Evolutionary conservation across 2,329 filamentous ascomycete species (phyloP).

Genomic region (Raffaelea arxii): DNA sequence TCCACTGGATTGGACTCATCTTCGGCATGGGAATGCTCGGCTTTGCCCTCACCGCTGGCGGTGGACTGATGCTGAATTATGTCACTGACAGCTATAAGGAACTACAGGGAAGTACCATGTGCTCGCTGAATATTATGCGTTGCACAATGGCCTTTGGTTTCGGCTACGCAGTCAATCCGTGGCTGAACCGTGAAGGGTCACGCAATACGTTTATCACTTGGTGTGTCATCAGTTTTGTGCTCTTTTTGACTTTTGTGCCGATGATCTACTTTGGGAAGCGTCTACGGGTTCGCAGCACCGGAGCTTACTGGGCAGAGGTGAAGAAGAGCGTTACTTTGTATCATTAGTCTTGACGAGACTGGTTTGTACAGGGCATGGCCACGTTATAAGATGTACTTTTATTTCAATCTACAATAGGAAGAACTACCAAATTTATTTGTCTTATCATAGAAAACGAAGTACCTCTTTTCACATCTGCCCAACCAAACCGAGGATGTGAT

Average conservation of each 20-base stretch:
- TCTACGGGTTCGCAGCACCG: background rate
- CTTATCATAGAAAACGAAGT: no score
- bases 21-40: conserved; percentile 23
- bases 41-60: conserved; percentile 22
- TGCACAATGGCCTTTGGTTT: conserved; percentile 18
- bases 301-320: background rate
- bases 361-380: no score
- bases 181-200: no score
- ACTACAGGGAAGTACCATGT: conserved; percentile 14
- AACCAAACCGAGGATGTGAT: no score
- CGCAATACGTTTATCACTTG: no score
- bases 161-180: conserved; percentile 13
- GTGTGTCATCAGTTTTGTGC: background rate
- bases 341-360: background rate
- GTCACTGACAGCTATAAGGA: conserved; percentile 25
- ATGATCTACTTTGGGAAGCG: background rate
- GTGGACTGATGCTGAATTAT: conserved; percentile 28
- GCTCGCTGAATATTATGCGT: conserved; percentile 15
- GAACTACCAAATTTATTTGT: no score
- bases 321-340: background rate
- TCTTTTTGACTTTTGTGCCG: background rate
- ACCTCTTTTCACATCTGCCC: no score
- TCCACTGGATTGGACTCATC: conserved; percentile 31
- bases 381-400: no score
- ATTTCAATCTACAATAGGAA: no score